Conservation (phyloP, 2,329 filamentous ascomycete species). For the Neofusicoccum sp. region DNA sequence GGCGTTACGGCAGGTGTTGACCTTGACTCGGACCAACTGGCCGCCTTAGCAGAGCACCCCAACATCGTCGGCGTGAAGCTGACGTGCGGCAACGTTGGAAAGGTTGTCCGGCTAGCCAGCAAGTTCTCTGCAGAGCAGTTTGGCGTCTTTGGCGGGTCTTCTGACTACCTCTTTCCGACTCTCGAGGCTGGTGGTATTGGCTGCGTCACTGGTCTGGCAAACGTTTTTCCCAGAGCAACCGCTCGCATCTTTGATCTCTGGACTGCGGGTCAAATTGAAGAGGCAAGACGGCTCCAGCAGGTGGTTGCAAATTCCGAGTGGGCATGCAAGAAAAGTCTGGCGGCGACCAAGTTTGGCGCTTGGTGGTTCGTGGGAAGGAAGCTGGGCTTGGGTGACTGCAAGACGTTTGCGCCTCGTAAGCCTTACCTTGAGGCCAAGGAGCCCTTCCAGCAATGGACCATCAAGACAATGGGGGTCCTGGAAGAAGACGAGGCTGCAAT, state of each 20-base stretch:
- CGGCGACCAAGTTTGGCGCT: slow-evolving; percentile 51
- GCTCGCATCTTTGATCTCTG: slow-evolving; percentile 47
- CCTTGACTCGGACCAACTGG: slow-evolving; percentile 65
- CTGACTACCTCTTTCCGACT: slow-evolving; percentile 63
- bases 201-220: slow-evolving; percentile 56
- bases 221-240: slow-evolving; percentile 33
- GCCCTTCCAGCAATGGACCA: slow-evolving; percentile 46
- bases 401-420: slow-evolving; percentile 46
- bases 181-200: slow-evolving; percentile 52
- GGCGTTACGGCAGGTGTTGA: slow-evolving; percentile 70
- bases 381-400: slow-evolving; percentile 41
- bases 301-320: slow-evolving; percentile 52
- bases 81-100: slow-evolving; percentile 65
- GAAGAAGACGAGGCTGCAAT: slow-evolving; percentile 26
- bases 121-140: slow-evolving; percentile 59
- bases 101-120: slow-evolving; percentile 60
- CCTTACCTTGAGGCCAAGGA: slow-evolving; percentile 46
- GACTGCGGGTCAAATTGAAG: slow-evolving; percentile 41
- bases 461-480: slow-evolving; percentile 45
- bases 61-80: slow-evolving; percentile 68
- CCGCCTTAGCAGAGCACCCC: slow-evolving; percentile 54
- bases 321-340: slow-evolving; percentile 55
- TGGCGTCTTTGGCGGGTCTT: slow-evolving; percentile 67
- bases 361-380: slow-evolving; percentile 46
- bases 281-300: slow-evolving; percentile 46